phyloP scores from a whole-genome alignment of 2,329 filamentous ascomycete genomes.

The Ceratocystis albifundus region DNA sequence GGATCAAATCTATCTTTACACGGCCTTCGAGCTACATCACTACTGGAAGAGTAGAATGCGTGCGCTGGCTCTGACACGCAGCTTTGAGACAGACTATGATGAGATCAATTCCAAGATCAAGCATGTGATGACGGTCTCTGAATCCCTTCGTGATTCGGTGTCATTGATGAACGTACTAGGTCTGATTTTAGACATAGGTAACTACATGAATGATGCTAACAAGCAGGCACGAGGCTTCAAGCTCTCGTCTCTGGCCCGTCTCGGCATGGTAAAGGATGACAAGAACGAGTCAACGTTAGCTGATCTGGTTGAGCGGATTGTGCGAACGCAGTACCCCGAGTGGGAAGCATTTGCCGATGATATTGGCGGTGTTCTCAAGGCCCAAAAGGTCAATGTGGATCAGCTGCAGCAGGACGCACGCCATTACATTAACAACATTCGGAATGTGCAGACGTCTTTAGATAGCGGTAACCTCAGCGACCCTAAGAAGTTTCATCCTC shows the following conservation, averaged over 20 bases:
- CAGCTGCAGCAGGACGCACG: constrained; percentile 77
- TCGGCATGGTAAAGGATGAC: constrained; percentile 98
- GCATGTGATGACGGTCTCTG: constrained; percentile 75
- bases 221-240: constrained; percentile 98
- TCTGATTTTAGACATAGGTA: constrained; percentile 92
- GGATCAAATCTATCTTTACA: constrained; percentile 90
- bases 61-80: constrained; percentile 71
- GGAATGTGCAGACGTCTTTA: constrained; percentile 81
- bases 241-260: constrained; percentile 77
- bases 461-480: constrained; percentile 92
- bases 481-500: constrained; percentile 93
- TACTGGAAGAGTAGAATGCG: constrained; percentile 99
- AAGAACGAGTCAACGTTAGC: constrained; percentile 96
- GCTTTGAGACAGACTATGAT: constrained; percentile 79
- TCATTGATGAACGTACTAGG: constrained; percentile 92
- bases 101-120: constrained; percentile 77
- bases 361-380: constrained; percentile 63
- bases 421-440: constrained; percentile 88
- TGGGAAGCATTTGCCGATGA: constrained; percentile 85
- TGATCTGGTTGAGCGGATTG: constrained; percentile 90
- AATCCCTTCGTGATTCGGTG: constrained; percentile 81
- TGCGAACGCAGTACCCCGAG: constrained; percentile 89
- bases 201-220: constrained; percentile 99
- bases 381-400: constrained; percentile 90
- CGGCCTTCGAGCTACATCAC: constrained; percentile 86